Percentiles rank a stretch among this genome's conserved stretches.
These are phyloP conservation scores for Rhododendron mucronatum DNA, from an alignment of 148 eudicot genomes.

Conservation along the genomic window DNA sequence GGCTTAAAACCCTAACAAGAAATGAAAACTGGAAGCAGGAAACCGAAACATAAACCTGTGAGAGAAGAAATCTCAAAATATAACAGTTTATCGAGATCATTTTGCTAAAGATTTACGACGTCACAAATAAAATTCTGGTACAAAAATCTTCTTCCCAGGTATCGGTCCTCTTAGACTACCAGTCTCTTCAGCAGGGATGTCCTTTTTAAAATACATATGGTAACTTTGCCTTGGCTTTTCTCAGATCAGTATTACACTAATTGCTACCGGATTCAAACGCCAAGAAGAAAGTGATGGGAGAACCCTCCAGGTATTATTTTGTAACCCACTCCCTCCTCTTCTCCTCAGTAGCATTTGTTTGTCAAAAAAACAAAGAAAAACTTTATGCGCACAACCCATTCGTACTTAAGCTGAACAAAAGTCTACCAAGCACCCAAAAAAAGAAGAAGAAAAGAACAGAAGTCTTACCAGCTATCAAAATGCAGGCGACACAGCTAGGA, in stretches of 20 bases:
- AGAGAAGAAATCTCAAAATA: not conserved
- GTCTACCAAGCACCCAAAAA: not conserved
- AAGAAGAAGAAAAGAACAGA: not conserved
- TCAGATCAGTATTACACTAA: conserved; percentile 27
- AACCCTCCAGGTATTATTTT: conserved; percentile 2
- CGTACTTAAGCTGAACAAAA: not conserved
- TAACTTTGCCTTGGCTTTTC: not conserved
- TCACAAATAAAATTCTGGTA: not conserved
- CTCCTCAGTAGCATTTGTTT: not conserved
- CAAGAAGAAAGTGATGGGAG: conserved; percentile 24
- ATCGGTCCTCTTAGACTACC: not conserved
- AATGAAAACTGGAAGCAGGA: not conserved
- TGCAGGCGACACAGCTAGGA: conserved; percentile 53
- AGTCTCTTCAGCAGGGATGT: not conserved
- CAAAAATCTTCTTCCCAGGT: not conserved
- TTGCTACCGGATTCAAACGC: conserved; percentile 28
- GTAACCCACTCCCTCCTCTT: not conserved
- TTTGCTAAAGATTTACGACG: not conserved
- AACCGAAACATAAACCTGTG: not conserved
- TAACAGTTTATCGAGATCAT: not conserved
- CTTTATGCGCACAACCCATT: not conserved
- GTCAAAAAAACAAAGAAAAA: not conserved
- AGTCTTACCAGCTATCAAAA: not conserved
- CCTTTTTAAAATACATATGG: not conserved
- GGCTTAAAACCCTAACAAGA: not conserved